Evolutionary conservation across 2,329 filamentous ascomycete species (phyloP).

Genomic region (Spiromastix sp.): DNA sequence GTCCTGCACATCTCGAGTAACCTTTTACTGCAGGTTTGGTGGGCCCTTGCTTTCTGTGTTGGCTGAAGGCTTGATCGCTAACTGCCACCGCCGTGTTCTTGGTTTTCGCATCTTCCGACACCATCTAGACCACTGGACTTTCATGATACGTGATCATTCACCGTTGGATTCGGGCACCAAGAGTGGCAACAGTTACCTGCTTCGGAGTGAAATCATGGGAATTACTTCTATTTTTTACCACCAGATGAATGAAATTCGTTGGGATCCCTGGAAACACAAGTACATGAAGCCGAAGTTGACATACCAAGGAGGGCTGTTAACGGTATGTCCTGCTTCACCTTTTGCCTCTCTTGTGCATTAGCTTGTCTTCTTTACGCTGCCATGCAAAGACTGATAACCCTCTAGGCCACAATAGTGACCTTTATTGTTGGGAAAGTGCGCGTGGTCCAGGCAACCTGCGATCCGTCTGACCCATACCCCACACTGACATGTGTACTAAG

Average conservation of each 20-base stretch:
- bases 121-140: conserved; percentile 2
- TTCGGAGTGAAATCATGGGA: conserved; percentile 2
- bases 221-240: conserved; percentile 3
- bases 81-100: conserved; percentile 3
- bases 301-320: conserved; percentile 2
- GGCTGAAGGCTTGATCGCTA: background rate
- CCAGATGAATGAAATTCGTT: conserved; percentile 5
- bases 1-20: background rate
- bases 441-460: conserved; percentile 4
- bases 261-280: background rate
- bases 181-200: background rate
- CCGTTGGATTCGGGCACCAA: background rate
- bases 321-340: background rate
- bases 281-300: background rate
- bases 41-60: background rate
- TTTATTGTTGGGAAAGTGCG: conserved; percentile 5
- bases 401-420: conserved; percentile 3
- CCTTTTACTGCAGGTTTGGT: conserved; percentile 3
- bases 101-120: conserved; percentile 3
- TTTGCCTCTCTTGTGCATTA: too few species aligned
- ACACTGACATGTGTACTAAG: background rate
- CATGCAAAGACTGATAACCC: conserved; percentile 3
- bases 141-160: conserved; percentile 4
- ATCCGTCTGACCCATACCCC: background rate
- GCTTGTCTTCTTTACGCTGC: background rate